Base-by-base conservation (phyloP, 208 protist genomes). In the Hexamita inflata region DNA sequence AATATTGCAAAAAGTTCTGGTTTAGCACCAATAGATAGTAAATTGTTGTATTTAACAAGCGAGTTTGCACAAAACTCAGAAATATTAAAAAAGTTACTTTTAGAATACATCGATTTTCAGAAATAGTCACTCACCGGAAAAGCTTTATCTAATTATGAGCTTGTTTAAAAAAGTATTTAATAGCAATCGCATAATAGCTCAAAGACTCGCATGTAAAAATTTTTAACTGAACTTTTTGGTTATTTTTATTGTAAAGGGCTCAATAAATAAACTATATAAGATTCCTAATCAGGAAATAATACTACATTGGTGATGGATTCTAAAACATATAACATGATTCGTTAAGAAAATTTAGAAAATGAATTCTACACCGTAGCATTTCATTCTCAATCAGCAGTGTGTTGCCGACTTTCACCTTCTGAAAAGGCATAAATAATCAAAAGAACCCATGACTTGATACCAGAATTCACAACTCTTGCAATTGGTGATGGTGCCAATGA, bases 401-500 rank as follows among this genome's bases (percentile, higher is more conserved):
- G 64, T n/a, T 70, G 64, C 40, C 64, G 64, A n/a, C 38, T 70
- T 11, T 70, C 64, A 11, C 64, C 64, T 11, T 9, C 11, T 4
- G 64, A 70, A n/a, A 70, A 70, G 64, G 64, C 64, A 15, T 45
- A 45, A 7, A 70, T 70, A 9, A 34, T 70, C 24, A 70, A n/a
- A 7, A 4, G 11, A 15, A 45, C 64, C 11, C 32, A 38, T n/a
- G 9, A 70, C 11, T 42, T 15, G 32, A 38, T 45, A 15, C 26
- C 26, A 4, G 4, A 70, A 2, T 11, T 70, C 24, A 70, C 64
- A 13, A 70, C 64, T 2, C 64, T 80, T 0, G 30, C 77, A 0
- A 77, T 80, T 34, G 77, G 77, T 1, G 77, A 80, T 41, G 77
- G 77, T 15, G 77, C 73, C 0, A 80, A 80, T 30, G 77, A 80